Percentiles rank a stretch among this genome's conserved stretches.
phyloP scores from a whole-genome alignment of 495 filamentous ascomycete species.

The Neurospora sp. region DNA sequence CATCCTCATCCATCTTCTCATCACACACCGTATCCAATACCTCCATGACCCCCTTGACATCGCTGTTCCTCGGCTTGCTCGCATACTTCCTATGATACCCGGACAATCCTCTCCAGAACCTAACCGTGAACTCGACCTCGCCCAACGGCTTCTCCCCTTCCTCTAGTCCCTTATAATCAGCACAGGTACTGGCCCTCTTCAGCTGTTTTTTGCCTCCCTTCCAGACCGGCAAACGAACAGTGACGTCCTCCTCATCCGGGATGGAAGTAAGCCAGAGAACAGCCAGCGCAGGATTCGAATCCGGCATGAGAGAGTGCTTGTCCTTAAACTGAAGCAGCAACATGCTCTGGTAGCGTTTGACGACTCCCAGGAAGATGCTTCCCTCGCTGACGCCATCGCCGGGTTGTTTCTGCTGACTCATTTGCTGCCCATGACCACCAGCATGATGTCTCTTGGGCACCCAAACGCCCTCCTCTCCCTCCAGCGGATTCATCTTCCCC shows the following conservation, averaged over 20 bases:
- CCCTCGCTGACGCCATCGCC: conserved; percentile 28
- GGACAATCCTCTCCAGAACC: conserved; percentile 47
- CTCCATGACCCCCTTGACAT: conserved; percentile 50
- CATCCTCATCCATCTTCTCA: conserved; percentile 32
- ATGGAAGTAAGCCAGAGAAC: conserved; percentile 59
- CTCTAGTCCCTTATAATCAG: conserved; percentile 28
- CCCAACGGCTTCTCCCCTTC: conserved; percentile 41
- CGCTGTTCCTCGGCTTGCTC: conserved; percentile 30
- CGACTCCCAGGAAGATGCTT: conserved; percentile 43
- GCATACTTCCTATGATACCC: conserved; percentile 46
- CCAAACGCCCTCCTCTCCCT: conserved; percentile 17
- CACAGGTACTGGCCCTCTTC: conserved; percentile 28
- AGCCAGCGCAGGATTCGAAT: conserved; percentile 50
- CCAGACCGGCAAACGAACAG: conserved; percentile 46
- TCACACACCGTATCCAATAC: conserved; percentile 52
- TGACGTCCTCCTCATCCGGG: conserved; percentile 50
- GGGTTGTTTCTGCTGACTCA: neutral
- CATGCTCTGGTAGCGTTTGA: conserved; percentile 49
- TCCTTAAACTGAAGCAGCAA: conserved; percentile 52
- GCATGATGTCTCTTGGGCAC: conserved; percentile 11
- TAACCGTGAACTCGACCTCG: conserved; percentile 42
- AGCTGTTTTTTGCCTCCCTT: conserved; percentile 38
- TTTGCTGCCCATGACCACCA: neutral
- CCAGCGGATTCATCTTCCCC: conserved; percentile 43
- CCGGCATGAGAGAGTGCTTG: conserved; percentile 31